Conservation (phyloP, 257 asterid species). For the Linderniella brevidens region DNA sequence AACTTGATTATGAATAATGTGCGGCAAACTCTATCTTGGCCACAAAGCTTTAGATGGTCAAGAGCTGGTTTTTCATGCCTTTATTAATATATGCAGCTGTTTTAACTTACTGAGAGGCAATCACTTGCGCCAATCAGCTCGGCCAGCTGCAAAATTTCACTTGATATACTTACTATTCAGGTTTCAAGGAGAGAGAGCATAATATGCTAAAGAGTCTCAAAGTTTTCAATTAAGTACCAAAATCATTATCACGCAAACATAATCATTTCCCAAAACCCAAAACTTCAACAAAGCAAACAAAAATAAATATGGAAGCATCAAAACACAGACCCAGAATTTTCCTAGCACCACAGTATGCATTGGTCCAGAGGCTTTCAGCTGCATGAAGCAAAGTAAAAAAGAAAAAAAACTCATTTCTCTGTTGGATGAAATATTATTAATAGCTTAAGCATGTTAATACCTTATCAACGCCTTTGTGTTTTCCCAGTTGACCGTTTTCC, state of each 20-base stretch:
- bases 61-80: conserved; percentile 35
- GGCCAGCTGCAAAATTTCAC: conserved; percentile 42
- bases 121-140: conserved; percentile 39
- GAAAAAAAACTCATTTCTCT: too few species aligned
- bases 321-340: neutral
- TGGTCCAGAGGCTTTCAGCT: too few species aligned
- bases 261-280: too few species aligned
- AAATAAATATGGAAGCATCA: neutral
- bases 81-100: conserved; percentile 33
- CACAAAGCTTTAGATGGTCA: conserved; percentile 14
- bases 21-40: conserved; percentile 30
- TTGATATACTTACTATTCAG: neutral
- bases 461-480: conserved; percentile 65
- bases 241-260: too few species aligned
- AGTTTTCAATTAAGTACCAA: neutral
- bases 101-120: conserved; percentile 32
- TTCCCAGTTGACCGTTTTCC: conserved; percentile 79
- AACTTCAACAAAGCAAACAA: too few species aligned
- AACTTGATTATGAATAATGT: conserved; percentile 3
- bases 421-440: neutral
- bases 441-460: conserved; percentile 16
- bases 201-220: too few species aligned
- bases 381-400: too few species aligned
- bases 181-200: neutral
- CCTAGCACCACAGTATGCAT: too few species aligned